Evolutionary conservation across 257 asterid species (phyloP).

Genomic region (Hygrophila difformis): DNA sequence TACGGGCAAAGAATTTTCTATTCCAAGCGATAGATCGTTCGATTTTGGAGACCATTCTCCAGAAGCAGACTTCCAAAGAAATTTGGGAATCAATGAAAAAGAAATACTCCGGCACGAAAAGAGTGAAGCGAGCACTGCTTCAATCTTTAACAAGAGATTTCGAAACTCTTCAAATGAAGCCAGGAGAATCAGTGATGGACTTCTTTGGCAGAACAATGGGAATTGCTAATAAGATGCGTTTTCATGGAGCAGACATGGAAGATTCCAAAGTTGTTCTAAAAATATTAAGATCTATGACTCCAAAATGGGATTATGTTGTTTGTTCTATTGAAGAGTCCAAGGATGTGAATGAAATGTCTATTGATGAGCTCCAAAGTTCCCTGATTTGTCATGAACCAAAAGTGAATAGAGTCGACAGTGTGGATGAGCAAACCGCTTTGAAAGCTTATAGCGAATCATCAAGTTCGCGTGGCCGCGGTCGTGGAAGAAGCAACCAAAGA

Average conservation of each 20-base stretch:
- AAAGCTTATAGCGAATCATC: not conserved
- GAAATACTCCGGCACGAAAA: slow-evolving; percentile 9
- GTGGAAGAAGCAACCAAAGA: not conserved
- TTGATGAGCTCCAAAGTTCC: slow-evolving; percentile 7
- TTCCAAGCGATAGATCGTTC: not conserved
- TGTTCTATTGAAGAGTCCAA: slow-evolving; percentile 10
- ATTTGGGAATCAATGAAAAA: slow-evolving; percentile 12
- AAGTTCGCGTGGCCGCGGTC: no score
- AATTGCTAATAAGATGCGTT: slow-evolving; percentile 12
- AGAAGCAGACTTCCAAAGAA: not conserved
- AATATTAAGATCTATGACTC: slow-evolving; percentile 6
- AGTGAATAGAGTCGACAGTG: not conserved
- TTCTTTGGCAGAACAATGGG: slow-evolving; percentile 9
- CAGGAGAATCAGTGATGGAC: not conserved
- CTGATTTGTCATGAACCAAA: slow-evolving; percentile 8
- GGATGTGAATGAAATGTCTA: not conserved
- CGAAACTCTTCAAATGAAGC: slow-evolving; percentile 10
- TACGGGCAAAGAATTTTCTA: not conserved
- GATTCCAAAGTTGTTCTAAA: slow-evolving; percentile 15
- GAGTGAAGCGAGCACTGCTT: not conserved
- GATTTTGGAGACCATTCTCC: not conserved
- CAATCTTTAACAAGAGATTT: slow-evolving; percentile 10
- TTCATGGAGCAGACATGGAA: slow-evolving; percentile 1
- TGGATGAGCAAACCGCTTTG: not conserved
- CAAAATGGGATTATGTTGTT: slow-evolving; percentile 9